These are phyloP conservation scores for Daedaleopsis nitida DNA, from an alignment of 768 basidiomycete genomes.

Conservation along the genomic window DNA sequence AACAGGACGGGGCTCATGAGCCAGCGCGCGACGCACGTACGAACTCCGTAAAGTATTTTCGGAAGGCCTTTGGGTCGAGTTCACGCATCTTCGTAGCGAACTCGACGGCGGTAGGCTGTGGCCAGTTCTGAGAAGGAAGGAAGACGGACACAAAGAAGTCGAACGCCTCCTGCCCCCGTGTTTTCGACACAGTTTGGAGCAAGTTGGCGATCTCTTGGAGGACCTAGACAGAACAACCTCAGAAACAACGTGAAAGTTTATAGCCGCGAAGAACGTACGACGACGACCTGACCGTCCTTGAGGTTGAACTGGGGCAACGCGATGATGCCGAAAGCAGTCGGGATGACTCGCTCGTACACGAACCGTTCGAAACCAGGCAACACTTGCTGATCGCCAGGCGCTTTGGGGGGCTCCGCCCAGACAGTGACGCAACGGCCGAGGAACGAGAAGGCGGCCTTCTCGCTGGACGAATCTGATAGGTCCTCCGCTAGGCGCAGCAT, in stretches of 20 bases:
- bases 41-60: slow-evolving; percentile 87
- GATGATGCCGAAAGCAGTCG: slow-evolving; percentile 80
- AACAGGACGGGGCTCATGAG: slow-evolving; percentile 42
- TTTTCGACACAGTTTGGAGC: slow-evolving; percentile 75
- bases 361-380: slow-evolving; percentile 88
- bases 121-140: slow-evolving; percentile 89
- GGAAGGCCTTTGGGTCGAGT: slow-evolving; percentile 73
- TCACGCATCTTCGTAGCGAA: slow-evolving; percentile 77
- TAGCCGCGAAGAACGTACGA: slow-evolving; percentile 52
- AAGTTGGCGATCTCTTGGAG: slow-evolving; percentile 88
- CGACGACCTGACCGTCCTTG: slow-evolving; percentile 84
- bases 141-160: slow-evolving; percentile 78
- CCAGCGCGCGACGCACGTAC: slow-evolving; percentile 66
- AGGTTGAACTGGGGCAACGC: slow-evolving; percentile 80
- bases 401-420: slow-evolving; percentile 61
- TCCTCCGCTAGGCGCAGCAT: slow-evolving; percentile 77
- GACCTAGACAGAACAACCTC: slow-evolving; percentile 50
- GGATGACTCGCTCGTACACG: slow-evolving; percentile 84
- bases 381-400: slow-evolving; percentile 30
- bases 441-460: slow-evolving; percentile 82
- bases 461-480: slow-evolving; percentile 70
- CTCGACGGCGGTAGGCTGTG: slow-evolving; percentile 71
- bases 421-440: slow-evolving; percentile 64
- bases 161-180: slow-evolving; percentile 80
- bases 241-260: not conserved